Evolutionary conservation across 1,284 basidiomycete species (phyloP), one percentile per base, ranked within the genome.

Genomic region (Rhodotorula sp.): DNA sequence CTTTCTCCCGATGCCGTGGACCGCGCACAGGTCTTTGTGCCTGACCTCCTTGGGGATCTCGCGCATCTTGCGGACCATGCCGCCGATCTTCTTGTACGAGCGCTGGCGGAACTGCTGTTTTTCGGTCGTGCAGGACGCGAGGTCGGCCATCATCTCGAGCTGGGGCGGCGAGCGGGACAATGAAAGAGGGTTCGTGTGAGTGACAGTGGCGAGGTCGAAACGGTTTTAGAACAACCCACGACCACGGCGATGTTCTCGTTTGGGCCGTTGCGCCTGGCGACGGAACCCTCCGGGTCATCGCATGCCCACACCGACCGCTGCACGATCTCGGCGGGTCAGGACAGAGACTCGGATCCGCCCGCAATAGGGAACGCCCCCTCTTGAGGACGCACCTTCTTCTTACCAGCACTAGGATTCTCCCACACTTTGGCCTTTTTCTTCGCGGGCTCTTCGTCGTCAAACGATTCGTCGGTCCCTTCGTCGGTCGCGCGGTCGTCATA

Each of bases 11-110:
- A 72, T 70, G 4, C 63, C 44, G 6, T 45, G 45, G 54, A 60
- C 53, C 54, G 57, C 57, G 22, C 82, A 79, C 1, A 91, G 91
- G 75, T 94, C 86, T 18, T 84, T 83, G 53, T 83, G 83, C 1
- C 85, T 86, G 62, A 80, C 83, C 74, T 95, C 89, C 6, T 60
- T 62, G 24, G 42, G 53, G n/a, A 54, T 57, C 8, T 56, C 46
- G 33, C 49, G 57, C 53, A 26, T n/a, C 18, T 62, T 65, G 20
- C 76, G 62, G 7, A 77, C 44, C 1, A 46, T 60, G 7, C 68
- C 66, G 1, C 66, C 79, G 1, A 72, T 74, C 59, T 64, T 53
- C 51, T 14, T 22, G 51, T 77, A 74, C 0, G 71, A 70, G 33
- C 71, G 61, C n/a, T 70, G 57, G 4, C 74, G 64, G 45, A 65